phyloP scores from a whole-genome alignment of 2,329 filamentous ascomycete species.

The Exutisphaerella laricina region DNA sequence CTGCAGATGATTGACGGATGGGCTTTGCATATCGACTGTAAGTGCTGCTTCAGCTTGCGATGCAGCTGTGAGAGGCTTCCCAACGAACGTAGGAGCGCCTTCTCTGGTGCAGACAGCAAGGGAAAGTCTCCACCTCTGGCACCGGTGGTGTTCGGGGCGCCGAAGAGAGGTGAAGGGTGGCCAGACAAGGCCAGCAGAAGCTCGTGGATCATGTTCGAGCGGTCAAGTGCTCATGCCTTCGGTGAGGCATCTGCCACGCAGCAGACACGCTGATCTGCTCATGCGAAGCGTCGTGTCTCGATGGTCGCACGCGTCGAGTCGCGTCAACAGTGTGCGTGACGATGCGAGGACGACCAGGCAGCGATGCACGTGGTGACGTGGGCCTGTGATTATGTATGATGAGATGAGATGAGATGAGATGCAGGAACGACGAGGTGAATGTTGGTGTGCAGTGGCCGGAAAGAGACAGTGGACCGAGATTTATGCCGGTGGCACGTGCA shows the following conservation, averaged over 20 bases:
- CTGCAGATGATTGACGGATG: slow-evolving; percentile 81
- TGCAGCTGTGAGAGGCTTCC: slow-evolving; percentile 75
- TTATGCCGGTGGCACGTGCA: not conserved
- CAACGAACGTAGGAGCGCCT: slow-evolving; percentile 70
- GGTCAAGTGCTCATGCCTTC: no score
- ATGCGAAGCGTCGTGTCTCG: no score
- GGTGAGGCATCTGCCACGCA: no score
- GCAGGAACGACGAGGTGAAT: not conserved
- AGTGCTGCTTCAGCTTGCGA: slow-evolving; percentile 62
- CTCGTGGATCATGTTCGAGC: slow-evolving; percentile 92
- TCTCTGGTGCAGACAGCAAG: slow-evolving; percentile 69
- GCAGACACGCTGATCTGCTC: no score
- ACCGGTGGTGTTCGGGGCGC: slow-evolving; percentile 33
- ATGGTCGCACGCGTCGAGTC: no score
- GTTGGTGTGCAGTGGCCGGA: not conserved
- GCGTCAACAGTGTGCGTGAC: no score
- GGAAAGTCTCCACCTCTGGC: slow-evolving; percentile 37
- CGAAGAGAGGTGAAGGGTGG: slow-evolving; percentile 83
- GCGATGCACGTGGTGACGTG: no score
- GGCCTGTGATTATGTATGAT: no score
- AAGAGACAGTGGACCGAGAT: not conserved
- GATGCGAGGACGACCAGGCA: no score
- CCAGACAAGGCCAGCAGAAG: slow-evolving; percentile 94
- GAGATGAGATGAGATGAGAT: no score
- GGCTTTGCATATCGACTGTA: slow-evolving; percentile 59